phyloP scores from a whole-genome alignment of 805 yeast genomes.

The Saccharomycopsis babjevae region DNA sequence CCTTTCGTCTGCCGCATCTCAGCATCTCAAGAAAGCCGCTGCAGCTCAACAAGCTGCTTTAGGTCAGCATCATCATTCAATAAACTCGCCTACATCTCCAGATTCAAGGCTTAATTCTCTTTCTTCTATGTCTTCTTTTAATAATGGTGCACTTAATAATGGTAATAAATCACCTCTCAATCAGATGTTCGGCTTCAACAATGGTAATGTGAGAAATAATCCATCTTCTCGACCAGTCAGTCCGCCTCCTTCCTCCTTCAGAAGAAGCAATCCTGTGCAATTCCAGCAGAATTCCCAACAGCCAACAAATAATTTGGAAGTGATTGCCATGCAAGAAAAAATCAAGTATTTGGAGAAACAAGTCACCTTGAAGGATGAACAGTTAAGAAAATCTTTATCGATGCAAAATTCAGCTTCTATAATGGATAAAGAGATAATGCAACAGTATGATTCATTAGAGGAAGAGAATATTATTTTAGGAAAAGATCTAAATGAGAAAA shows the following conservation, averaged over 20 bases:
- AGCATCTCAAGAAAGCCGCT: constrained; percentile 11
- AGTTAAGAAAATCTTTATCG: constrained; percentile 6
- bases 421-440: constrained; percentile 13
- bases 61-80: neutral
- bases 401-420: constrained; percentile 3
- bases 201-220: neutral
- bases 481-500: constrained; percentile 12
- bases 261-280: constrained; percentile 2
- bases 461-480: constrained; percentile 15
- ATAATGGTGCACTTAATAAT: neutral
- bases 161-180: constrained; percentile 11
- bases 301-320: constrained; percentile 9
- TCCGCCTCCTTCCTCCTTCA: constrained; percentile 6
- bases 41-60: constrained; percentile 2
- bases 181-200: constrained; percentile 9
- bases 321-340: constrained; percentile 18
- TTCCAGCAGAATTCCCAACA: constrained; percentile 2
- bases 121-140: constrained; percentile 2
- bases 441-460: constrained; percentile 12
- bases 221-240: neutral
- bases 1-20: constrained; percentile 15
- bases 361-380: constrained; percentile 11
- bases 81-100: neutral
- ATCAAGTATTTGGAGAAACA: constrained; percentile 12
- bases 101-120: constrained; percentile 8